Base-by-base conservation (phyloP, 2,329 filamentous ascomycete species). In the Ciborinia camelliae region DNA sequence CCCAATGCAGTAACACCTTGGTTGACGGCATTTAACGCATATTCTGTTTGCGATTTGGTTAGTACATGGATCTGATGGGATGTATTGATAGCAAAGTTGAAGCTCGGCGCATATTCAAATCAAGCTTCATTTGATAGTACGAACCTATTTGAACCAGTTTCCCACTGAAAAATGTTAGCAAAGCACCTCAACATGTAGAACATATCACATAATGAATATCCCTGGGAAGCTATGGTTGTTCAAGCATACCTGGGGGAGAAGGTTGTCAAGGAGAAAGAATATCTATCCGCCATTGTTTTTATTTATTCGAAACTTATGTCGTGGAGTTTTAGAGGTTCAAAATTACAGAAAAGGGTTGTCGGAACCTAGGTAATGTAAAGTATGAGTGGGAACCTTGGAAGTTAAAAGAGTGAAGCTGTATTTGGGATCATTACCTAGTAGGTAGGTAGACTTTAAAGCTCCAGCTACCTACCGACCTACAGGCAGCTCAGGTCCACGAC, bases 101-200 rank as follows among this genome's bases (percentile, higher is more conserved):
- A 66, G 57, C 47, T 65, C 23, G 39, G 59, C 52, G 52, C 66
- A 55, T 62, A 30, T 43, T 55, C 35, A 53, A 39, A 28, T 30
- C 47, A 63, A 50, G 37, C 23, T 54, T 23, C 41, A 57, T 41
- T 59, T 52, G 59, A 39, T 43, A 58, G 43, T 60, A 73, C 79
- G 72, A 83, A 91, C 94, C 94, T 81, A 99, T 98, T 82, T 99
- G 95, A 71, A 98, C 94, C 82, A 99, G 90, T 84, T 99, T 99
- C 78, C 95, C 95, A 80, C 95, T 98, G 73, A 73, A 68, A 66
- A 53, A 51, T 65, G 66, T 73, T 69, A 73, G 71, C 61, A 68
- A 66, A 65, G 41, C 51, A 43, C 30, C 65, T 70, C 50, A 28
- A 45, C 32, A 32, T 48, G 50, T 59, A 41, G 32, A 32, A 26